Conservation (phyloP, 225 moss, liverwort and hornwort genomes). For the Pseudoscleropodium purum region DNA sequence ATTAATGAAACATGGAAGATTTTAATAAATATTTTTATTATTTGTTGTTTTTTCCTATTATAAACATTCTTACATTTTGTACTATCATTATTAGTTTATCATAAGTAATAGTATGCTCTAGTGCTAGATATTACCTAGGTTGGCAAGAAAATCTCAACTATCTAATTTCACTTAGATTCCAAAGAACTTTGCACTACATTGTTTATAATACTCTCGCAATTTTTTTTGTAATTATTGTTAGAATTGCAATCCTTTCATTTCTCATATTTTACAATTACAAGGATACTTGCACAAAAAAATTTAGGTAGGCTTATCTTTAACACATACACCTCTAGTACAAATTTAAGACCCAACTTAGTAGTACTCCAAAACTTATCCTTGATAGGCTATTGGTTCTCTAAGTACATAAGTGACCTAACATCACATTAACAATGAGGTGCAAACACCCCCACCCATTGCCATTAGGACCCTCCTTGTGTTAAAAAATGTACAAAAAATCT, state of each 20-base stretch:
- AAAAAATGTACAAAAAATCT: no score
- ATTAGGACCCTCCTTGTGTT: no score
- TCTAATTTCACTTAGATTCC: no score
- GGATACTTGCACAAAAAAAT: neutral
- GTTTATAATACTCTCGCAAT: neutral
- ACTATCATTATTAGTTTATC: neutral
- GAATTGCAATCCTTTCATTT: neutral
- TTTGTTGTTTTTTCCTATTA: neutral
- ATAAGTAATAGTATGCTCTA: neutral
- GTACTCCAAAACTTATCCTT: neutral
- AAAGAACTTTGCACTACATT: neutral
- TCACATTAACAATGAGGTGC: no score
- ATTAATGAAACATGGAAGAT: neutral
- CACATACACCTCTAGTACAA: neutral
- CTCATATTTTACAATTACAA: neutral
- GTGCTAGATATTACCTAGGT: neutral
- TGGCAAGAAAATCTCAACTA: accelerated
- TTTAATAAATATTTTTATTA: neutral
- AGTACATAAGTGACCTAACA: neutral
- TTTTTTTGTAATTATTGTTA: neutral
- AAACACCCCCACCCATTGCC: no score
- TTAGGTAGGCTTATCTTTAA: neutral
- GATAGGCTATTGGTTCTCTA: neutral
- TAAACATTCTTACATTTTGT: neutral
- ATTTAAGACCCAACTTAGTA: neutral